phyloP scores from a whole-genome alignment of 805 yeast species.

The Saccharomycopsis fermentans region DNA sequence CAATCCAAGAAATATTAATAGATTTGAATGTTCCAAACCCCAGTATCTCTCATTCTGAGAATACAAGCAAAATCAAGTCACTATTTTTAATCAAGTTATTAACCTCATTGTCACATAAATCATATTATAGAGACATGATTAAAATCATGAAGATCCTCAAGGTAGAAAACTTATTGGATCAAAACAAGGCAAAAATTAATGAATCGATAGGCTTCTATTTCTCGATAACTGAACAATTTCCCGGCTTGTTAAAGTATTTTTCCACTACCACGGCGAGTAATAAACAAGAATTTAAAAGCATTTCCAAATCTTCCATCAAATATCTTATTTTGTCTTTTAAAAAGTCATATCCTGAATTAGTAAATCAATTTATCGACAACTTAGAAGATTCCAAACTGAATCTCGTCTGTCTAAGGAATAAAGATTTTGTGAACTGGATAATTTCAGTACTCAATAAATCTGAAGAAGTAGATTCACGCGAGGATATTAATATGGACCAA shows the following conservation, averaged over 20 bases:
- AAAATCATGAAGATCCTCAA: constrained; percentile 9
- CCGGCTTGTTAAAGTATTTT: constrained; percentile 2
- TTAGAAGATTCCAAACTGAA: not conserved
- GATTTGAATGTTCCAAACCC: not conserved
- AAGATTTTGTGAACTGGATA: not conserved
- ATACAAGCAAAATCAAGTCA: not conserved
- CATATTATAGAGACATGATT: constrained; percentile 8
- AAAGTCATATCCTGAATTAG: not conserved
- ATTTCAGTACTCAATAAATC: not conserved
- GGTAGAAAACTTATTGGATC: not conserved
- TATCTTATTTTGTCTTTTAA: not conserved
- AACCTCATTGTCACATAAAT: constrained; percentile 3
- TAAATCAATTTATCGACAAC: not conserved
- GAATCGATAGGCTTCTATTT: constrained; percentile 6
- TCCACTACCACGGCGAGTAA: not conserved
- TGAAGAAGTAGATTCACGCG: not conserved
- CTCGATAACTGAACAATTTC: constrained; percentile 8
- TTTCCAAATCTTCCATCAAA: not conserved
- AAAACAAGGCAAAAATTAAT: not conserved
- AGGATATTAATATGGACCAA: not conserved
- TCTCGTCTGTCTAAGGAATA: not conserved
- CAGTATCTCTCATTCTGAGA: not conserved
- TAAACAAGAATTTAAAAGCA: not conserved
- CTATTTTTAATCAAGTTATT: not conserved
- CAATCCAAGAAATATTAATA: constrained; percentile 3